Evolutionary conservation across 495 filamentous ascomycete genomes (phyloP), one percentile per base, ranked within the genome.

Genomic region (Aspergillus ostianus): DNA sequence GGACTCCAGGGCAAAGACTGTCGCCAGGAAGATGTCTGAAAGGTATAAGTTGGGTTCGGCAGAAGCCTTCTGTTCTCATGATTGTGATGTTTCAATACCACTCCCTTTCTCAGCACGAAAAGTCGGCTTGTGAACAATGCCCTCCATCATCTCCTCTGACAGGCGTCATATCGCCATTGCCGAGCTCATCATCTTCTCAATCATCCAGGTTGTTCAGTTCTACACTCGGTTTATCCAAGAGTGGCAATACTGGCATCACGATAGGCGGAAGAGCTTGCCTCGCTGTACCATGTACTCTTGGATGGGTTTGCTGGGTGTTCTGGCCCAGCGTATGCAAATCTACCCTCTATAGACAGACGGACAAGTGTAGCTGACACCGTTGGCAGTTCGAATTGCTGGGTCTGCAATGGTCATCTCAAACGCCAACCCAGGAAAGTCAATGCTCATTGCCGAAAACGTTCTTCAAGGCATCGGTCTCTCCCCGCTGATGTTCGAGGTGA

Each of bases 401-500:
- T 67, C 68, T 3, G 70, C 65, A 13, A 56, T 74, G 53, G 55
- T 71, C 21, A 57, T 74, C n/a, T 64, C 68, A 2, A 63, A 53
- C 17, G 51, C 62, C 9, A 26, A 56, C 21, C 67, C 71, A 7
- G 20, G 27, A 51, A 29, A 66, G 46, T 56, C 62, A 8, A 63
- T 70, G 55, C 52, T 73, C 30, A 70, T 66, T 29, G 64, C 68
- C 5, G 70, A 70, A 50, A 56, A 59, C 13, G 55, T 58, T 9
- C 32, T 74, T 58, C 70, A 68, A 64, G 67, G 69, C 21, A 64
- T 70, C 32, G 72, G 72, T 12, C 69, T 75, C 20, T 73, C 72
- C 47, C 70, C 70, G 36, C 65, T 75, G 27, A 57, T 75, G 21
- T 71, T 75, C 49, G 72, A 75, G 64, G 68, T 73, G 29, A 73